Base-by-base conservation (phyloP, 805 yeast species). In the Blastobotrys parvus region DNA sequence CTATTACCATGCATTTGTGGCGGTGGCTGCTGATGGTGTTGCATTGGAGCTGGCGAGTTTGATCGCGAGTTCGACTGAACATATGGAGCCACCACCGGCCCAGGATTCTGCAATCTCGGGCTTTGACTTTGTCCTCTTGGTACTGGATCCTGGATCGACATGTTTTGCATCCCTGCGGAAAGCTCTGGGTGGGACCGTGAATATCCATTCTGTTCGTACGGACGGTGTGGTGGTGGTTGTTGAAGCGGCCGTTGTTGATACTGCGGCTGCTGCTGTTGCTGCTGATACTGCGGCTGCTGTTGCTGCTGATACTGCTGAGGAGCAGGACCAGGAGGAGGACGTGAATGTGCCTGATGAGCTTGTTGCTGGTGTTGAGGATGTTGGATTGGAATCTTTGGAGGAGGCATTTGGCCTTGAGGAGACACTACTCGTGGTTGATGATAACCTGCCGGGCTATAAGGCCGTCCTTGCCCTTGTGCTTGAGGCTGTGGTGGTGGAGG, bases 181-280 rank as follows among this genome's bases (percentile, higher is more conserved):
- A 47, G 34, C 16, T 47, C 48, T 6, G 51, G 48, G 33, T 47
- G 48, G n/a, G 51, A 47, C 32, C 31, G 15, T 16, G 37, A 32
- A 11, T 25, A 16, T 7, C 18, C 35, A 6, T 6, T 7, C 10
- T 7, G 7, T 31, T 31, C 35, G 8, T n/a, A 16, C n/a, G 35
- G 35, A 6, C 35, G 35, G 6, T 15, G 6, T 11, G 35, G 17
- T 31, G 35, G 35, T 6, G n/a, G 35, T 15, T 31, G 35, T 15
- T 8, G 35, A 6, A 10, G 35, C 17, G 17, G 17, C n/a, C n/a
- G n/a, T 31, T 11, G 17, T n/a, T n/a, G n/a, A n/a, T n/a, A n/a
- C n/a, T n/a, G n/a, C n/a, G n/a, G n/a, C n/a, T n/a, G n/a, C n/a
- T n/a, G n/a, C n/a, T n/a, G n/a, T n/a, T n/a, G n/a, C n/a, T n/a